Evolutionary conservation across 345 rosid genomes (phyloP).

Genomic region (Clarkia xantiana): DNA sequence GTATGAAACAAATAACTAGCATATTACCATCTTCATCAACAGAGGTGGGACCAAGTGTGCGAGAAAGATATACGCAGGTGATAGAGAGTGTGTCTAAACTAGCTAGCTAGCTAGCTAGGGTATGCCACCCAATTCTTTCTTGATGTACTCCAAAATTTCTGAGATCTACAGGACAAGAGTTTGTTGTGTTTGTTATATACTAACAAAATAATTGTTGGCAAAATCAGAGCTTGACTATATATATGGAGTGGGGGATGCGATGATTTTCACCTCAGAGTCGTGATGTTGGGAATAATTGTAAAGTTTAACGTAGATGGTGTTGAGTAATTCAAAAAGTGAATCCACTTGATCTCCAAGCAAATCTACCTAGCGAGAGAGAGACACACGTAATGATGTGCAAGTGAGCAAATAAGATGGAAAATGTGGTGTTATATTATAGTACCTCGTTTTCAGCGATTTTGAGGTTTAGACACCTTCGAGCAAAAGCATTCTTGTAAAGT

Average conservation of each 20-base stretch:
- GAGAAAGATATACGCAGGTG: too few relatives aligned
- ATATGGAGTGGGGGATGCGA: too few relatives aligned
- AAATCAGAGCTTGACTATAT: too few relatives aligned
- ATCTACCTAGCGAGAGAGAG: too few relatives aligned
- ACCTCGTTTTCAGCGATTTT: conserved; percentile 77
- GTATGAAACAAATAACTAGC: too few relatives aligned
- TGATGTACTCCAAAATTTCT: conserved; percentile 35
- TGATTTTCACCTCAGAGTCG: conserved; percentile 5
- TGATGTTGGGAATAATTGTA: conserved; percentile 23
- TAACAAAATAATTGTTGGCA: too few relatives aligned
- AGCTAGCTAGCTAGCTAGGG: too few relatives aligned
- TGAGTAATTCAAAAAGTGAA: conserved; percentile 26
- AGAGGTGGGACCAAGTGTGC: too few relatives aligned
- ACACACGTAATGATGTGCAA: too few relatives aligned
- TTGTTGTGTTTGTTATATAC: background rate
- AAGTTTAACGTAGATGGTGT: conserved; percentile 34
- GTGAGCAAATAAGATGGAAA: too few relatives aligned
- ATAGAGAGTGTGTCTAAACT: too few relatives aligned
- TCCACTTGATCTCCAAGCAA: conserved; percentile 80
- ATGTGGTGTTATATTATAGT: conserved; percentile 6
- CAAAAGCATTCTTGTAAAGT: conserved; percentile 47
- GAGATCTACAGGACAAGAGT: conserved; percentile 25
- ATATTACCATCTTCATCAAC: too few relatives aligned
- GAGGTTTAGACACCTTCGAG: conserved; percentile 51
- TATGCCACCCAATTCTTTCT: conserved; percentile 29